Evolutionary conservation across 495 filamentous ascomycete genomes (phyloP), one percentile per base, ranked within the genome.

Genomic region (Choiromyces venosus): DNA sequence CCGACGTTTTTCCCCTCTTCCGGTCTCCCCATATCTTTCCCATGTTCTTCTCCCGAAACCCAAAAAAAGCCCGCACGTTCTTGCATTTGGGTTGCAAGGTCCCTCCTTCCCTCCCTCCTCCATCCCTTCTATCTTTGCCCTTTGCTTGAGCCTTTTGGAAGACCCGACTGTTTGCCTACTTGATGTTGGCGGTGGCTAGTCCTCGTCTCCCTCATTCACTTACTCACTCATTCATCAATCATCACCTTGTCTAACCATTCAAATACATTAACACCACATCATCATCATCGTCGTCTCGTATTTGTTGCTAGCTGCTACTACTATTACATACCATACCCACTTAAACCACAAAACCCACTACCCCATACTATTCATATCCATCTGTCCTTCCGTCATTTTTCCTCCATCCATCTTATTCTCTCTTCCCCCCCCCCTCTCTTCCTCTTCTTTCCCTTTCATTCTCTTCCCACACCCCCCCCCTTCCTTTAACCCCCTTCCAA

Each of bases 1-100:
- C 67, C 68, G 76, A 78, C 76, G 71, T 78, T 44, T 75, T 75
- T 71, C 76, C 76, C 76, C 76, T 74, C 76, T 74, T 78, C 76
- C 76, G 74, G 75, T 77, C 76, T 77, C 76, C 76, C 76, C 76
- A 77, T 78, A 74, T 78, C 72, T 73, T 70, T 77, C 69, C 75
- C 75, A 77, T 73, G 75, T 77, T 77, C 40, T 67, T 77, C 66
- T 77, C 70, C 75, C 74, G 74, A 72, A 77, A 77, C 74, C 75
- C 75, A 77, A 77, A 77, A 77, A 77, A 70, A 64, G 69, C 74
- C 75, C 75, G 75, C 75, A 77, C 74, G 39, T 46, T 77, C 74
- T 77, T 77, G 69, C 75, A 77, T 77, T 77, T 77, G 75, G 75
- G 74, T 77, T 72, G 75, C 75, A 69, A 77, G 75, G 75, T 76